phyloP scores from a whole-genome alignment of 2,329 filamentous ascomycete species.

The Neopestalotiopsis sp. region DNA sequence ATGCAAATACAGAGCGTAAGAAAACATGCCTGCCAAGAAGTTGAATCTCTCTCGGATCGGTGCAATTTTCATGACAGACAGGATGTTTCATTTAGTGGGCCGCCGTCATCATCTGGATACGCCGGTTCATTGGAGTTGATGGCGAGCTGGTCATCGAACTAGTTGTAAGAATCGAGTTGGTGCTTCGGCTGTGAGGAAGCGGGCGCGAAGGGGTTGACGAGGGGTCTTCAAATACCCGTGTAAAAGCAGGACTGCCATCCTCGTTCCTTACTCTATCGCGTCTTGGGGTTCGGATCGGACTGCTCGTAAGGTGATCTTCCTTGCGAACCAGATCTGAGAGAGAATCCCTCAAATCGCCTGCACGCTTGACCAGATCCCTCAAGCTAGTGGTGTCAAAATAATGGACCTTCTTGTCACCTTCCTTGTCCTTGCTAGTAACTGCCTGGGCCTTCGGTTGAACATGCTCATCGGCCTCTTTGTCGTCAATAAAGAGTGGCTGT shows the following conservation, averaged over 20 bases:
- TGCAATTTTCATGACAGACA: neutral
- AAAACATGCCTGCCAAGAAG: too few relatives aligned
- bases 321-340: slow-evolving; percentile 65
- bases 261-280: slow-evolving; percentile 47
- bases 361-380: slow-evolving; percentile 69
- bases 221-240: slow-evolving; percentile 69
- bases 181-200: slow-evolving; percentile 58
- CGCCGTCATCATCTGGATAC: slow-evolving; percentile 71
- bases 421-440: slow-evolving; percentile 14
- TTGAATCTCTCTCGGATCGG: too few relatives aligned
- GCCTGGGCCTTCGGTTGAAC: too few relatives aligned
- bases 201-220: slow-evolving; percentile 59
- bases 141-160: slow-evolving; percentile 60
- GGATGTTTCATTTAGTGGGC: slow-evolving; percentile 42
- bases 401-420: slow-evolving; percentile 55
- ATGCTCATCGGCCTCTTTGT: slow-evolving; percentile 33
- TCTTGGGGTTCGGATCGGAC: slow-evolving; percentile 57
- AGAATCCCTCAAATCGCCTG: slow-evolving; percentile 62
- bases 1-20: too few relatives aligned
- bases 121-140: slow-evolving; percentile 54
- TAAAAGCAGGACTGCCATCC: slow-evolving; percentile 71
- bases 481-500: slow-evolving; percentile 44
- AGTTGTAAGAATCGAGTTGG: slow-evolving; percentile 55
- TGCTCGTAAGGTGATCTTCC: slow-evolving; percentile 63
- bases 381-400: slow-evolving; percentile 74